Base-by-base conservation (phyloP, 257 asterid species). In the Solanum piurae region DNA sequence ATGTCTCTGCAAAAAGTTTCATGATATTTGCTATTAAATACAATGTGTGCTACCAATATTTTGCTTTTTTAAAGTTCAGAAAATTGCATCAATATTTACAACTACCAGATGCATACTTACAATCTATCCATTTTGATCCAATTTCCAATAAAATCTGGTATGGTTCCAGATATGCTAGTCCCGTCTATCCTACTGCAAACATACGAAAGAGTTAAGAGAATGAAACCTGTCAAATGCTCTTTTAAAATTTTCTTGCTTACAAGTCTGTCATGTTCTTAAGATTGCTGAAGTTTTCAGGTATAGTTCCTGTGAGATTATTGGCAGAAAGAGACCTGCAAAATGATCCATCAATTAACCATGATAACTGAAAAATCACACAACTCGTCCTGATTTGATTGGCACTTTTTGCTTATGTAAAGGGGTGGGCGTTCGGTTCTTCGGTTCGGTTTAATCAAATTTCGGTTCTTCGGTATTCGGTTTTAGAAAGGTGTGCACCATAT, bases 111-210 rank as follows among this genome's bases (percentile, higher is more conserved):
- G 86, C 71, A 85, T 85, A 86, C 98, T 94, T 90, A 96, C 99
- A 95, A 87, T 88, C 93, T 92, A 0, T 0, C 2, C 34, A 96
- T 86, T 86, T 68, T 88, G 86, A 93, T 92, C 99, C 98, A 96
- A 94, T 89, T 96, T 85, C 91, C 98, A 27, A 96, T 93, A 74
- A 94, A 94, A 86, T 89, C 93, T 49, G 98, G 99, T 87, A 95
- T 93, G 89, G 88, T 91, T 86, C 99, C 99, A 27, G 96, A 87
- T 71, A 95, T 31, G 18, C 33, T 40, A 93, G 66, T 94, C 91
- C 97, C 98, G 46, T 94, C 98, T 83, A 96, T 93, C 93, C 98
- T 89, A 91, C 99, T 96, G 98, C 94, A 95, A 91, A 79, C 89
- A 87, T 52, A 79, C 21, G 37, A 86, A 46, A 77, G 55, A 84